Evolutionary conservation across 2,329 filamentous ascomycete genomes (phyloP), one percentile per base, ranked within the genome.

Genomic region (Akanthomyces uredinophilus): DNA sequence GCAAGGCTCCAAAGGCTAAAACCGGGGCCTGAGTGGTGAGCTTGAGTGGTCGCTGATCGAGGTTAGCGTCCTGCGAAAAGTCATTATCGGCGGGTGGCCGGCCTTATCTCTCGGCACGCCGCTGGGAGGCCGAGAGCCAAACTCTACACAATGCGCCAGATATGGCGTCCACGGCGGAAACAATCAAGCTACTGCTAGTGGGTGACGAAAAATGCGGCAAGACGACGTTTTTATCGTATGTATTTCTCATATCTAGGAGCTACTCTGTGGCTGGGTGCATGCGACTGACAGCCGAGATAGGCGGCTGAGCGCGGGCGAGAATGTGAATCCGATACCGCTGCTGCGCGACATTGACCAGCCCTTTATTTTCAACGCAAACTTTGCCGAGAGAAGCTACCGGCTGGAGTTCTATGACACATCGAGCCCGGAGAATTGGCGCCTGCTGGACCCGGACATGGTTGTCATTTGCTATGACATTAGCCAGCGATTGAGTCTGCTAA

Each of bases 401-500:
- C 77, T 87, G 65, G 82, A 86, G 68, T 85, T 87, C 67, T 82
- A 80, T 65, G 85, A 87, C 69, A 87, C 84, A 1, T 79, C 81
- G 10, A 79, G 78, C 67, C 83, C 85, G 5, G 80, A 83, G 27
- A 82, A 79, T 68, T 88, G 85, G 85, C 79, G 76, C 52, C 74
- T 82, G n/a, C 74, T 87, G 20, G 77, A 78, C 16, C 85, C 85
- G 0, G 81, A 87, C 69, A 73, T 87, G 35, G 73, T 87, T 56
- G 74, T 87, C 32, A 73, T 87, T 63, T 87, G 85, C 72, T 87
- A 83, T 68, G 84, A 87, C 68, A 85, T 87, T 68, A 83, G 81
- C 71, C 81, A 82, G 65, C 78, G 85, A 47, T 69, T 82, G 49
- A 85, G 79, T 66, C 77, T 87, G 59, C 79, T 85, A 66, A 84